Evolutionary conservation across 257 asterid genomes (phyloP), one percentile per base, ranked within the genome.

Genomic region (Ballota nigra): DNA sequence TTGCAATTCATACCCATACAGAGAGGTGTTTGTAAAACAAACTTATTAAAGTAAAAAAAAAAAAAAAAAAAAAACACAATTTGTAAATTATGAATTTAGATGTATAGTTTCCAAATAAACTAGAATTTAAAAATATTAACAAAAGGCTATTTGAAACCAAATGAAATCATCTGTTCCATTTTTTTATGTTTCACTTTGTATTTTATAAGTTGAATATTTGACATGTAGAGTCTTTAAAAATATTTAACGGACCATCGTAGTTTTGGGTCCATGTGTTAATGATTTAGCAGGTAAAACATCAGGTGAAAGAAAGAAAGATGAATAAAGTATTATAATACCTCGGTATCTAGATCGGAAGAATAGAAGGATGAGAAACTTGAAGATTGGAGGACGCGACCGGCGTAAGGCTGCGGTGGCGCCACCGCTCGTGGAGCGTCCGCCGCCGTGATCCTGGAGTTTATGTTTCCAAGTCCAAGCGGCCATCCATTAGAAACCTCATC

Each of bases 381-480:
- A 1, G 88, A 68, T 2, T 61, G 38, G 76, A 31, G 58, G 72
- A 69, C 3, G 13, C 64, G 38, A 68, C 45, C 10, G 55, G 71
- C 38, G 23, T 43, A 18, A 16, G 77, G 53, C 15, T 38, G 63
- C 15, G 68, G 72, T 58, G 66, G 70, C 65, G 73, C 38, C 64
- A 64, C 23, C 63, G 64, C 33, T 15, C 13, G 74, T 16, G 81
- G 29, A 63, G 71, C 28, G 18, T 60, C 77, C 2, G 71, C 77
- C 36, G 57, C 83, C 58, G 57, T 63, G 19, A 83, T 77, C 53
- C 85, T 79, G 63, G 61, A 33, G 74, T 52, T 80, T 71, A 86
- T 81, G 81, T 64, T 86, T 47, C 82, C 89, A 15, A 88, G 96
- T 1, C 90, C 92, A 55, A 88, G 87, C 11, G 96, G 96, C 96